Conservation (phyloP, 2,329 filamentous ascomycete species). For the Setomelanomma holmii region DNA sequence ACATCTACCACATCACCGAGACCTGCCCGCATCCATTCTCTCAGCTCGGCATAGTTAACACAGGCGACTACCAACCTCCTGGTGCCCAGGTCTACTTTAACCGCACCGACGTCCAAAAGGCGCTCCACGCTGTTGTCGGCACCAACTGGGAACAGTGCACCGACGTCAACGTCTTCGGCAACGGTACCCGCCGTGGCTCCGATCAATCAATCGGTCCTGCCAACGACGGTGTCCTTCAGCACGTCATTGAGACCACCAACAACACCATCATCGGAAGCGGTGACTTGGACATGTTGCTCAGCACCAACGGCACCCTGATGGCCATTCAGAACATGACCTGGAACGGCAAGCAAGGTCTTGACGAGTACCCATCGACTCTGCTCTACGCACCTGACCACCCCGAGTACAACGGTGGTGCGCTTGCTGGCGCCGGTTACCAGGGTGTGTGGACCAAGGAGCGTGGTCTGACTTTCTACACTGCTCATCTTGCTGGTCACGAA, state of each 20-base stretch:
- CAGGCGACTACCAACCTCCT: constrained; percentile 49
- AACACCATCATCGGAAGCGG: constrained; percentile 59
- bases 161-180: constrained; percentile 51
- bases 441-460: constrained; percentile 54
- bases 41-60: constrained; percentile 48
- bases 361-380: constrained; percentile 49
- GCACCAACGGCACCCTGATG: constrained; percentile 60
- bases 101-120: constrained; percentile 58
- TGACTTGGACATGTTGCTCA: constrained; percentile 58
- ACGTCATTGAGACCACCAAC: constrained; percentile 60
- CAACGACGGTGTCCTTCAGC: constrained; percentile 51
- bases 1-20: constrained; percentile 57
- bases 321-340: constrained; percentile 63
- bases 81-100: constrained; percentile 58
- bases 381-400: constrained; percentile 56
- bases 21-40: constrained; percentile 54
- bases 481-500: constrained; percentile 52
- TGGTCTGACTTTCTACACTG: constrained; percentile 55
- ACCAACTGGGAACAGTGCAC: constrained; percentile 54
- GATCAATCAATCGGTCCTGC: constrained; percentile 51
- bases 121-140: constrained; percentile 56
- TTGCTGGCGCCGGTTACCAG: constrained; percentile 51
- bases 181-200: constrained; percentile 29
- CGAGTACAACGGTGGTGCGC: constrained; percentile 48
- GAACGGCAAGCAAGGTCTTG: constrained; percentile 58